Base-by-base conservation (phyloP, 192 early-diverging fungal genomes). In the Linnemannia elongata region DNA sequence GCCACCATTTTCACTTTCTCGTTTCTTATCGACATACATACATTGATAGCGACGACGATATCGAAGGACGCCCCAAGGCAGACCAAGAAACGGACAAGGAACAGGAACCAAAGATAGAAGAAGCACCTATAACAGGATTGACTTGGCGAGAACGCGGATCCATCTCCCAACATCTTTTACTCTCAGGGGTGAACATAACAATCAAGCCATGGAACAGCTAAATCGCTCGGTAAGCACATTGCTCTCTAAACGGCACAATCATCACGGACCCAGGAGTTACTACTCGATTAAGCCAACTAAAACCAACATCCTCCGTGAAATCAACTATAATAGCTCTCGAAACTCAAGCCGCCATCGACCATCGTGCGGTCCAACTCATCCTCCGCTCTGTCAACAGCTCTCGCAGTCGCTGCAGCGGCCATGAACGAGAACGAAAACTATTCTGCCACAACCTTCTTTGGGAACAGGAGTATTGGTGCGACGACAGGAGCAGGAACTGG, bases 261-360 rank as follows among this genome's bases (percentile, higher is more conserved):
- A 33, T 66, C 13, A 33, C 60, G 12, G 2, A 30, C 13, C 12
- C 22, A 27, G 2, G 12, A 33, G 4, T 2, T 45, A 13, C 44
- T 45, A 45, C 27, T 33, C 9, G 13, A 30, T 13, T 1, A 33
- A 24, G 44, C 12, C 10, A 45, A 45, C 60, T 66, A 30, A 63
- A n/a, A 30, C 8, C 27, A 30, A 63, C 55, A 66, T 33, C 27
- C 24, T 30, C 13, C 13, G 1, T 24, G 5, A 42, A 5, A 24
- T 35, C 39, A 17, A 42, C 35, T 6, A 38, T 5, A 30, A 74
- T 35, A 74, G 73, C 39, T 52, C 47, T 74, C 73, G 30, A 74
- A 74, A 17, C 73, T 74, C 47, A 74, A 74, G 47, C 73, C 73
- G 1, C 73, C 73, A 33, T 74, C 73, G 4, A 49, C 73, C 24